These are phyloP conservation scores for Magnaporthales sp. DNA, from an alignment of 2,329 filamentous ascomycete species.

Conservation along the genomic window DNA sequence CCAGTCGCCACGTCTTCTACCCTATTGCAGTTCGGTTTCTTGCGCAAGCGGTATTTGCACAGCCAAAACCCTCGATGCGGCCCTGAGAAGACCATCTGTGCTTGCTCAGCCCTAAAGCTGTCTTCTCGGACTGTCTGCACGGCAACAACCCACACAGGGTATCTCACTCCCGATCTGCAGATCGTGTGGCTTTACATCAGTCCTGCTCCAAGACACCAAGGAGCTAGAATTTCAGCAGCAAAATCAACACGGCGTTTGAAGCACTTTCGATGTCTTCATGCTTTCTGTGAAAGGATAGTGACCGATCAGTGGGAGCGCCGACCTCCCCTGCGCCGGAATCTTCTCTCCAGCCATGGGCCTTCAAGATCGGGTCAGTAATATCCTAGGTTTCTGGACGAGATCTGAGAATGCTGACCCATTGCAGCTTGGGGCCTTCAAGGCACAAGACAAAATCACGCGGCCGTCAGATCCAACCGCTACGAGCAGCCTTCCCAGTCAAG, in stretches of 20 bases:
- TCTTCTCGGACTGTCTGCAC: neutral
- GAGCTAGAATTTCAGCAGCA: neutral
- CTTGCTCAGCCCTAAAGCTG: neutral
- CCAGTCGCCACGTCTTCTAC: neutral
- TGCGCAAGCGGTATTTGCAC: neutral
- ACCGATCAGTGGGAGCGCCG: neutral
- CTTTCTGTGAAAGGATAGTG: neutral
- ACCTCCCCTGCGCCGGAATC: neutral
- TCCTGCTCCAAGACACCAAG: neutral
- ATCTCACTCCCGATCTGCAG: neutral
- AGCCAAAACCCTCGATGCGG: neutral
- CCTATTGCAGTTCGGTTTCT: neutral
- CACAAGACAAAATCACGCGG: neutral
- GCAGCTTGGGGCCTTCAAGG: neutral
- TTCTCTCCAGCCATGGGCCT: neutral
- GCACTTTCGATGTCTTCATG: neutral
- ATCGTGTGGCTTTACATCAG: neutral
- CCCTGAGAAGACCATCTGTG: neutral
- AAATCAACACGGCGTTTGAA: neutral
- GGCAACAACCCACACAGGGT: neutral
- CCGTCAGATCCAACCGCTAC: neutral
- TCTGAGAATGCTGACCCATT: neutral
- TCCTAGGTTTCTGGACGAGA: neutral
- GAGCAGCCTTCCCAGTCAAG: neutral
- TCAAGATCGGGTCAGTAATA: neutral